Base-by-base conservation (phyloP, 2,329 filamentous ascomycete genomes). In the Thielaviopsis musarum region DNA sequence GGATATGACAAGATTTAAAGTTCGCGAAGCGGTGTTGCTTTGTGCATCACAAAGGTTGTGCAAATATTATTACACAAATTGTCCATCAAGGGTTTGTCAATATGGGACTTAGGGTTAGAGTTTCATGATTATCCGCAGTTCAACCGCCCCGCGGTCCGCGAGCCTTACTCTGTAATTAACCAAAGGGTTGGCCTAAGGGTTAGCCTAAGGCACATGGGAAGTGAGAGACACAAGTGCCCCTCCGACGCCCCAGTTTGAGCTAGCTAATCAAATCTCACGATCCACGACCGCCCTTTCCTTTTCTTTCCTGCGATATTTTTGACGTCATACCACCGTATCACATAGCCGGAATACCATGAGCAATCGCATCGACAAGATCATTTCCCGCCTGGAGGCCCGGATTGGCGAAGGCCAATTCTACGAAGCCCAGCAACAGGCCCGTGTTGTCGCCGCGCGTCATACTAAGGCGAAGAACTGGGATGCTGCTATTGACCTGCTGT, bases 351-450 rank as follows among this genome's bases (percentile, higher is more conserved):
- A 13, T 54, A 9, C 30, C 28, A 64, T 62, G 63, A 63, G 66
- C 66, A 72, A 74, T 69, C 77, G 77, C 68, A 77, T 78, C 68
- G 73, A 75, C 59, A 77, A 76, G 68, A 82, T 82, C 70, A 80
- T 82, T 65, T 69, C 76, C 60, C 77, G 80, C 26, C 84, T 96
- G 70, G 87, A 91, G 74, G 78, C 87, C 72, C 91, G 89, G 72
- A 95, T 95, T 72, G 78, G 82, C 65, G 89, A 94, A 72, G 91
- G 91, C 67, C 85, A 93, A 70, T 96, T 83, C 78, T 98, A 98
- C 76, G 93, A 98, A 79, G 93, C 93, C 61, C 91, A 97, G 74
- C 93, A 98, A 73, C 93, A 98, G 76, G 88, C 95, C 65, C 89
- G 93, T 63, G 91, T 96, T 59, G 91, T 96, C 65, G 91, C 91